These are phyloP conservation scores for Coemansia sp. DNA, from an alignment of 192 early-diverging fungal genomes.

Conservation along the genomic window DNA sequence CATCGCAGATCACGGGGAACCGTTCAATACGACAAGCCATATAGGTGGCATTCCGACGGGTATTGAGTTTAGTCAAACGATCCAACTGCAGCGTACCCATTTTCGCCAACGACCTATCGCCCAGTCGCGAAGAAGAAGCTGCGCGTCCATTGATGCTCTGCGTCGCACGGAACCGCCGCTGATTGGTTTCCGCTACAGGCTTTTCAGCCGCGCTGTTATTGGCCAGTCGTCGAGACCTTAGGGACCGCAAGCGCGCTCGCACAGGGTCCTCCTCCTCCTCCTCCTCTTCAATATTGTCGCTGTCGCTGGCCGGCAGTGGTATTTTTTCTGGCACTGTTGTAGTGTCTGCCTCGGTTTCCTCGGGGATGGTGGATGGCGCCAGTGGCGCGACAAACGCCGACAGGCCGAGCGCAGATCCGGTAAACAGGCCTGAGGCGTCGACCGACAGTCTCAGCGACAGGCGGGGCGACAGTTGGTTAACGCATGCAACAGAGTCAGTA, in stretches of 20 bases:
- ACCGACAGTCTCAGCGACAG: constrained; percentile 39
- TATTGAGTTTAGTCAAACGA: constrained; percentile 51
- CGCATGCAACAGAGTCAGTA: background rate
- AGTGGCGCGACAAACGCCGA: constrained; percentile 21
- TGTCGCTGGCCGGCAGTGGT: background rate
- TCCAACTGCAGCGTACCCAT: constrained; percentile 47
- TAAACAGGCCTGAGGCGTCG: constrained; percentile 24
- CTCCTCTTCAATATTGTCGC: background rate
- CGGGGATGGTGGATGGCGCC: background rate
- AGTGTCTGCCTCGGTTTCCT: no score
- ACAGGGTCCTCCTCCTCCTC: constrained; percentile 9
- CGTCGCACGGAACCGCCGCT: constrained; percentile 34
- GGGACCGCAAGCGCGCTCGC: constrained; percentile 23
- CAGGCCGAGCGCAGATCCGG: constrained; percentile 11
- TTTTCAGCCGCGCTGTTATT: background rate
- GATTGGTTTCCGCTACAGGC: background rate
- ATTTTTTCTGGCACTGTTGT: no score
- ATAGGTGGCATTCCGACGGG: constrained; percentile 42
- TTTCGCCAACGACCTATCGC: constrained; percentile 14
- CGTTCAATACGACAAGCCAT: constrained; percentile 40
- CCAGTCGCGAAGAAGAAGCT: background rate
- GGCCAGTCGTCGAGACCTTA: constrained; percentile 22
- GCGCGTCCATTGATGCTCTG: constrained; percentile 9
- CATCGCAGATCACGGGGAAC: constrained; percentile 12
- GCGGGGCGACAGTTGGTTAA: constrained; percentile 20